Evolutionary conservation across 345 rosid genomes (phyloP), one percentile per base, ranked within the genome.

Genomic region (Viola odorata): DNA sequence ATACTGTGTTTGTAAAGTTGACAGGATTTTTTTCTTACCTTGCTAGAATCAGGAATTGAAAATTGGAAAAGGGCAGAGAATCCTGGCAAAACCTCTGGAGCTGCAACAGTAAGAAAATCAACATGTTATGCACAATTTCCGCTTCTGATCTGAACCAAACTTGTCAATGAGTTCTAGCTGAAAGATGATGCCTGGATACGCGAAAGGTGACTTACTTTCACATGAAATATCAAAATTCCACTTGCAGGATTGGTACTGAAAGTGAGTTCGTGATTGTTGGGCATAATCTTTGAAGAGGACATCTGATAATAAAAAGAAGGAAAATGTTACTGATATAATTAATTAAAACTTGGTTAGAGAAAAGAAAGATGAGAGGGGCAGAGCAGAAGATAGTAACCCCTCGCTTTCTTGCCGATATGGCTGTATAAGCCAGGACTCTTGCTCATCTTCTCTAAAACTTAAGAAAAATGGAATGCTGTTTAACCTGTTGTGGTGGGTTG

Each of bases 251-350:
- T 16, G 62, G 66, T 14, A 73, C 9, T 52, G 64, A 48, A 79
- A 77, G 58, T 77, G 80, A 51, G 63, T 38, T 3, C 76, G 57
- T 47, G 78, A 73, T n/a, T 65, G 82, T 7, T 58, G 76, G 60
- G 63, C 85, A 71, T 81, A 81, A 60, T 74, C 88, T 73, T 72
- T 73, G 76, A 75, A 71, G 47, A 84, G 84, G 62, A 81, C 70
- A 73, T 81, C 85, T 84, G 54, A 36, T n/a, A 37, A n/a, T n/a
- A n/a, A n/a, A 60, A 49, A 62, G 40, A 54, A 59, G 48, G 0
- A 49, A 13, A 32, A 7, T 4, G 12, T 12, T 12, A 11, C 17
- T 42, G 6, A 32, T 23, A 55, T 41, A 41, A 36, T 8, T 37
- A 39, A 13, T 15, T 12, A 3, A 0, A 7, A 47, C 15, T 8